Evolutionary conservation across 345 rosid species (phyloP), one percentile per base, ranked within the genome.

Genomic region (Theobroma cacao): DNA sequence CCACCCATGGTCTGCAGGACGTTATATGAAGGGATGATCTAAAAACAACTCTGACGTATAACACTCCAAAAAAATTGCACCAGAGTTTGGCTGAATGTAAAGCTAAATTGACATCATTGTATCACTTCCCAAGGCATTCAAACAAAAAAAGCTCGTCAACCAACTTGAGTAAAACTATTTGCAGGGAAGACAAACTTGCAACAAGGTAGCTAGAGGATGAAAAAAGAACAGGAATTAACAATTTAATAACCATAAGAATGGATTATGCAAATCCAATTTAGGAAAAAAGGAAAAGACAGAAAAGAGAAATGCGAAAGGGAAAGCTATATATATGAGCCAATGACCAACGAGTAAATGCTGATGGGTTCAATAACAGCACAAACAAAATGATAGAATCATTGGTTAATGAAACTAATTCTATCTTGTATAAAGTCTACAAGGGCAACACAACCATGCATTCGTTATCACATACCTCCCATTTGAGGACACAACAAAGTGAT

Each of bases 1-100:
- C 77, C 22, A 86, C 82, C 88, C 82, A 88, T 3, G 91, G 89
- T 81, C 91, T 88, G 84, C 72, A 76, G 36, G 67, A 24, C 76
- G 43, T 66, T 69, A 61, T 40, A 63, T 3, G 55, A 66, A 40
- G 2, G 43, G n/a, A 40, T 17, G 18, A 28, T 50, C 43, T 63
- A 13, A 73, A 52, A 69, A 36, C 26, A 40, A 22, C 30, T 30
- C 45, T 30, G 3, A 43, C n/a, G 71, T 14, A 61, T 59, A 40
- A 69, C 40, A 73, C 45, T 72, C 36, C 43, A 31, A 5, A 56
- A 53, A 53, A 61, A 2, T 8, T 79, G 26, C 12, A n/a, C 45
- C 2, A 28, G 20, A 26, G 67, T 24, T 28, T 47, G 13, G 56
- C 41, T 50, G 34, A 34, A 36, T 4, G 22, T 41, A 47, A 45